Evolutionary conservation across 352 stramenopile genomes (phyloP).

Genomic region (Pythium utonaiense): DNA sequence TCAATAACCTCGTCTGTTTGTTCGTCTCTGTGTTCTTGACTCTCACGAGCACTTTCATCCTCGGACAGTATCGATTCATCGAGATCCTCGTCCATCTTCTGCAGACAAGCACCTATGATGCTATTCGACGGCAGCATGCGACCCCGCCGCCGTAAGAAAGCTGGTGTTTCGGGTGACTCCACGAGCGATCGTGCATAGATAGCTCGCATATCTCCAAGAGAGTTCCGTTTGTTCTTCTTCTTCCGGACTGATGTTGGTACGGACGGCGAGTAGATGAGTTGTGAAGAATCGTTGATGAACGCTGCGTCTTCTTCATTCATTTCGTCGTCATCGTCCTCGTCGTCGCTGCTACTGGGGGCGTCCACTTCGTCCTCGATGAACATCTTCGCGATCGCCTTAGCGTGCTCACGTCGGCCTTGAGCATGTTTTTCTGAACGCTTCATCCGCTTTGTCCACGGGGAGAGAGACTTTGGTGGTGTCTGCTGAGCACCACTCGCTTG

Average conservation of each 20-base stretch:
- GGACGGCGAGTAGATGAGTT: constrained; percentile 67
- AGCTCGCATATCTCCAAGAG: constrained; percentile 58
- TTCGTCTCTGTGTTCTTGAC: not conserved
- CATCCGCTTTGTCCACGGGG: constrained; percentile 61
- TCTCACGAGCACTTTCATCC: not conserved
- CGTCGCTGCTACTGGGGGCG: constrained; percentile 38
- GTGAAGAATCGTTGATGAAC: constrained; percentile 83
- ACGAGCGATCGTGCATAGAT: constrained; percentile 71
- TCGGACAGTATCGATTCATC: not conserved
- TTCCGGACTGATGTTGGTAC: constrained; percentile 15
- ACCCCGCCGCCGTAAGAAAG: constrained; percentile 33
- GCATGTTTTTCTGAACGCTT: constrained; percentile 44
- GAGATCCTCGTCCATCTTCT: constrained; percentile 25
- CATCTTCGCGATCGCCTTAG: constrained; percentile 28
- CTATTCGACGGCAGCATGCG: constrained; percentile 45
- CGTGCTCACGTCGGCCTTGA: constrained; percentile 13
- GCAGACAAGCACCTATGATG: constrained; percentile 62
- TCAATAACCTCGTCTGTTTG: constrained; percentile 7
- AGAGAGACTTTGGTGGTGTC: constrained; percentile 13
- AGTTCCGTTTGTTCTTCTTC: constrained; percentile 24
- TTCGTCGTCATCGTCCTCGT: constrained; percentile 66
- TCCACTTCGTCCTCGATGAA: constrained; percentile 74
- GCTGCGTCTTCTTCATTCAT: constrained; percentile 54
- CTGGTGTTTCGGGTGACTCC: constrained; percentile 46
- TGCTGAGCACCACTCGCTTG: not conserved